A percentile compares a stretch with the other conserved stretches of the same genome.
Conservation (phyloP, 2,329 filamentous ascomycete genomes). For the Byssothecium circinans region DNA sequence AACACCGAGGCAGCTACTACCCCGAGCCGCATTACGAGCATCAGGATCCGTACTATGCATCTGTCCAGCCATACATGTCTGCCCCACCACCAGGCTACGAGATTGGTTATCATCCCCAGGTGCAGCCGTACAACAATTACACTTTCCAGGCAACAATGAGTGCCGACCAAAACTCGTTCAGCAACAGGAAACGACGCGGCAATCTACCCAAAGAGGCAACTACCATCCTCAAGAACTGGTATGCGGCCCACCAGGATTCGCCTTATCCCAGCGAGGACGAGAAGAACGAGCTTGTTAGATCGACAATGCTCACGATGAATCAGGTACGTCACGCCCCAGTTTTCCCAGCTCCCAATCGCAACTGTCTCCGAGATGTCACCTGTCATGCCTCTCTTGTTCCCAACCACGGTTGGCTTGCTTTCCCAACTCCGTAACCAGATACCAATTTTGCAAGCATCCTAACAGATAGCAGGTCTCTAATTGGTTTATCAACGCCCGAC, state of each 20-base stretch:
- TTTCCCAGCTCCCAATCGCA: conserved; percentile 54
- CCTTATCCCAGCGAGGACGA: conserved; percentile 88
- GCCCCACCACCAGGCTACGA: conserved; percentile 22
- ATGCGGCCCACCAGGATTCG: conserved; percentile 56
- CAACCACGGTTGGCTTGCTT: not conserved
- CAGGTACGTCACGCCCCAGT: conserved; percentile 45
- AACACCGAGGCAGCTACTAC: conserved; percentile 29
- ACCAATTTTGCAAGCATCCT: conserved; percentile 7
- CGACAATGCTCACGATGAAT: conserved; percentile 79
- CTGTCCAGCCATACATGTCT: conserved; percentile 12
- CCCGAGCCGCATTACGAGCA: conserved; percentile 25
- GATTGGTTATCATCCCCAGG: conserved; percentile 12
- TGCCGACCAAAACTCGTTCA: conserved; percentile 31
- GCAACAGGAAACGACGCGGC: conserved; percentile 64
- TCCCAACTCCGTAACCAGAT: not conserved
- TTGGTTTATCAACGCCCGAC: conserved; percentile 78
- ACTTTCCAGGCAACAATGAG: conserved; percentile 34
- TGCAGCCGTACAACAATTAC: conserved; percentile 22
- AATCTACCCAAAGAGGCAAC: conserved; percentile 92
- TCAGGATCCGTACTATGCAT: conserved; percentile 24
- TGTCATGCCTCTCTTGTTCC: not conserved
- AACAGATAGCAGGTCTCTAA: conserved; percentile 61
- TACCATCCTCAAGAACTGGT: conserved; percentile 79
- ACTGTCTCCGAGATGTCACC: conserved; percentile 25
- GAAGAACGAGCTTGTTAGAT: conserved; percentile 76